Evolutionary conservation across 2,329 filamentous ascomycete genomes (phyloP).

Genomic region (Exophiala aquamarina): DNA sequence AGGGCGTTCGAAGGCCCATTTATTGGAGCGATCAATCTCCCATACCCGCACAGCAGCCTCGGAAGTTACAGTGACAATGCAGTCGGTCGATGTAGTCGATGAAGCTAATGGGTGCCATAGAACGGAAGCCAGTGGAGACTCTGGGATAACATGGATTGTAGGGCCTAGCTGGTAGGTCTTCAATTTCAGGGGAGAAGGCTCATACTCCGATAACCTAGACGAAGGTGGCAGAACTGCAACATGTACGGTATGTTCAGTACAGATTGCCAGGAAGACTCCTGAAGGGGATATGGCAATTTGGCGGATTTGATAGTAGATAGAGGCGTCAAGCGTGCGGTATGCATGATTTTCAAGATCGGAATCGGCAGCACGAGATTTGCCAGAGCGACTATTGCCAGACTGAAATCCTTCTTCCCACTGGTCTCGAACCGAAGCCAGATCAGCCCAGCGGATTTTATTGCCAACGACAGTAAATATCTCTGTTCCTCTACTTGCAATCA

Average conservation of each 20-base stretch:
- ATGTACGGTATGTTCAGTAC: constrained; percentile 85
- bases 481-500: constrained; percentile 76
- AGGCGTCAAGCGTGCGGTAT: constrained; percentile 67
- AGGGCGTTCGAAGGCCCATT: constrained; percentile 83
- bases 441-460: constrained; percentile 88
- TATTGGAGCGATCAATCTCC: constrained; percentile 81
- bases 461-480: constrained; percentile 88
- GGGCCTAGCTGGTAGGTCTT: constrained; percentile 91
- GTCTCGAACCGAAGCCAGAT: constrained; percentile 77
- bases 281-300: constrained; percentile 84
- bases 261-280: constrained; percentile 73
- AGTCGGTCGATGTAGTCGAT: constrained; percentile 61
- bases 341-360: constrained; percentile 2
- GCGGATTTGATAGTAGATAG: constrained; percentile 77
- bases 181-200: constrained; percentile 69
- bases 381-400: constrained; percentile 9
- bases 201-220: constrained; percentile 69
- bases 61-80: constrained; percentile 82
- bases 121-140: constrained; percentile 74
- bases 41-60: constrained; percentile 87
- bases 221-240: constrained; percentile 82
- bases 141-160: constrained; percentile 85
- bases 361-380: constrained; percentile 7
- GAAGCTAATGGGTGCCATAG: constrained; percentile 93
- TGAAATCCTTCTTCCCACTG: constrained; percentile 44